Evolutionary conservation across 1,284 basidiomycete species (phyloP).

Genomic region (Xerocomus cyaneibrunnescens): DNA sequence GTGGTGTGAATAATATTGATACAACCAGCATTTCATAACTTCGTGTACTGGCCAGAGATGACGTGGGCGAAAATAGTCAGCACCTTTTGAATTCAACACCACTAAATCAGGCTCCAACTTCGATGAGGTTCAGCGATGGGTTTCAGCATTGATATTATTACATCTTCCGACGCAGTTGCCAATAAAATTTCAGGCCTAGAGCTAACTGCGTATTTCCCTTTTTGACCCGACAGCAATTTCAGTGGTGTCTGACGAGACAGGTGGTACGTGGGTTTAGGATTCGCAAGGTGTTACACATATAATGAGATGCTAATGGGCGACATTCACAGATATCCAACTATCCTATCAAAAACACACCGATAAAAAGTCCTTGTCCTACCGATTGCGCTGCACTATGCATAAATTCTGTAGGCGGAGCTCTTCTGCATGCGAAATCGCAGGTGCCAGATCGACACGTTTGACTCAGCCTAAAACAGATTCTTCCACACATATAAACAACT

Average conservation of each 20-base stretch:
- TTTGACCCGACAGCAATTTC: background rate
- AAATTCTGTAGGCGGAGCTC: background rate
- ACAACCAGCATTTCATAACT: too few species aligned
- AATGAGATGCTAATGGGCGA: background rate
- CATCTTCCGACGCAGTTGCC: too few species aligned
- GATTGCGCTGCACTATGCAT: background rate
- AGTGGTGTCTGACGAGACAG: background rate
- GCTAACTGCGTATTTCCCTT: too few species aligned
- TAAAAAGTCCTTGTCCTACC: background rate
- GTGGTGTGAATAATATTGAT: too few species aligned
- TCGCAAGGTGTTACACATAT: background rate
- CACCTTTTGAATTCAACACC: slow-evolving; percentile 13
- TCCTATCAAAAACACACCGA: background rate
- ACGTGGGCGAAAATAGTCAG: slow-evolving; percentile 7
- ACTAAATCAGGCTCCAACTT: slow-evolving; percentile 4
- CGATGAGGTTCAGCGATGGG: too few species aligned
- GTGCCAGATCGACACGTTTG: background rate
- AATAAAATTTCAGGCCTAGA: too few species aligned
- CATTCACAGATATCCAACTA: background rate
- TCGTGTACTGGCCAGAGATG: too few species aligned
- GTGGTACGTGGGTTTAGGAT: background rate
- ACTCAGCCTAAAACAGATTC: slow-evolving; percentile 4
- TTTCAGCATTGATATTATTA: too few species aligned
- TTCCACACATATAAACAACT: slow-evolving; percentile 16
- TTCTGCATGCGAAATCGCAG: background rate